These are phyloP conservation scores for Violaceomyces palustris DNA, from an alignment of 1,284 basidiomycete species.

Conservation along the genomic window DNA sequence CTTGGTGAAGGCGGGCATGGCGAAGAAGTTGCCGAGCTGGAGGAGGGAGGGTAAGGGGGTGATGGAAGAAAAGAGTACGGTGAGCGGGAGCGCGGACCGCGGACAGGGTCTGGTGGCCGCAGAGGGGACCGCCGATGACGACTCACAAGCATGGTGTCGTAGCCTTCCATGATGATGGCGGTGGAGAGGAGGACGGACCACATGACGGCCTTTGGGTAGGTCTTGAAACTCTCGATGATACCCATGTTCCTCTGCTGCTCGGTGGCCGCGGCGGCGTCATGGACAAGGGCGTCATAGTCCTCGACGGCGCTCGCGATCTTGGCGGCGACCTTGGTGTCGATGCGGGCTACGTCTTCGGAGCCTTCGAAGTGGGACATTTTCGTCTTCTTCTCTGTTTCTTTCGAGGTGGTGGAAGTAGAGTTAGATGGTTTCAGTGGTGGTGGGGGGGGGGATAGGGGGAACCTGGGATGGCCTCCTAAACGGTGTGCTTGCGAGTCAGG, in stretches of 20 bases:
- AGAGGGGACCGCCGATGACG: too few relatives aligned
- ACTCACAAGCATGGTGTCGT: too few relatives aligned
- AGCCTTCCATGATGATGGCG: constrained; percentile 57
- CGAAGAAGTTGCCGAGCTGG: constrained; percentile 50
- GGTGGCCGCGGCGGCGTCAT: constrained; percentile 54
- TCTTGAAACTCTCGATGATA: constrained; percentile 52
- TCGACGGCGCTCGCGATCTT: constrained; percentile 33
- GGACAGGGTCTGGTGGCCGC: too few relatives aligned
- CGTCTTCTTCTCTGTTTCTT: not conserved
- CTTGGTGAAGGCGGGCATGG: constrained; percentile 51
- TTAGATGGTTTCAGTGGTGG: too few relatives aligned
- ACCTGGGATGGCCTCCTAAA: too few relatives aligned
- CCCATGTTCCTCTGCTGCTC: constrained; percentile 51
- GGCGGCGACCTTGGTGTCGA: constrained; percentile 33
- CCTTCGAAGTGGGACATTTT: not conserved
- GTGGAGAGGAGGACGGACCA: constrained; percentile 56
- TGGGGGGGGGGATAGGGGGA: too few relatives aligned
- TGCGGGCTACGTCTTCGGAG: constrained; percentile 25
- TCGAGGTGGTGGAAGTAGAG: too few relatives aligned
- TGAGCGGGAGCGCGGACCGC: too few relatives aligned
- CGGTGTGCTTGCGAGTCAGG: too few relatives aligned
- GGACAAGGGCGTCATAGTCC: constrained; percentile 50
- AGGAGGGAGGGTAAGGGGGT: constrained; percentile 40
- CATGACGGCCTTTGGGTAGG: constrained; percentile 55
- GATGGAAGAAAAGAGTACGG: too few relatives aligned